phyloP scores from a whole-genome alignment of 768 basidiomycete genomes.

The Mycena pura region DNA sequence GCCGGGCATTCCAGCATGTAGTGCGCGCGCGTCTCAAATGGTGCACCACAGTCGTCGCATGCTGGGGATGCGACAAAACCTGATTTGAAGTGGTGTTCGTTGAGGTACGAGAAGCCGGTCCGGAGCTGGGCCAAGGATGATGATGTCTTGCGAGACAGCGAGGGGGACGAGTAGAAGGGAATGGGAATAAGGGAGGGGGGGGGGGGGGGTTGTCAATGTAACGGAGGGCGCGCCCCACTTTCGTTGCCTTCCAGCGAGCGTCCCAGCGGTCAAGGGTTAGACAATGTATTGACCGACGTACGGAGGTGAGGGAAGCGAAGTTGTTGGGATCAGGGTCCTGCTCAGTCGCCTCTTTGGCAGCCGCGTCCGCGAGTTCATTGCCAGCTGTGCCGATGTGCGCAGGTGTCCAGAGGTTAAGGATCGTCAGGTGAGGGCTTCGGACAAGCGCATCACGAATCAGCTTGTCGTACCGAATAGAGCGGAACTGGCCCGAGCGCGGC shows the following conservation, averaged over 20 bases:
- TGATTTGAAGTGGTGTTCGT: neutral
- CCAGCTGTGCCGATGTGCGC: constrained; percentile 4
- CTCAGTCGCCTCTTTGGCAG: neutral
- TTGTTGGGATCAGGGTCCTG: neutral
- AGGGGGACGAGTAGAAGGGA: neutral
- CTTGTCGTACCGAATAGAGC: neutral
- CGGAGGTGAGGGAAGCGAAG: neutral
- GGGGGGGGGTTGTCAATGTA: neutral
- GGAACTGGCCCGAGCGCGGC: constrained; percentile 5
- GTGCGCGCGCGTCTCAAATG: neutral
- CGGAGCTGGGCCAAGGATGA: neutral
- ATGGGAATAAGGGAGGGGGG: neutral
- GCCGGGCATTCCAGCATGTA: neutral
- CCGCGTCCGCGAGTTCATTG: constrained; percentile 3
- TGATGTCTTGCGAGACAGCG: neutral
- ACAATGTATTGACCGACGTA: too few relatives aligned
- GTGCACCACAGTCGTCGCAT: neutral
- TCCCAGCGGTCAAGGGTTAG: too few relatives aligned
- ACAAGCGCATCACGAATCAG: neutral
- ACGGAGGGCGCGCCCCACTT: neutral
- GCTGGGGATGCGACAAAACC: neutral
- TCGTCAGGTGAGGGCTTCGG: neutral
- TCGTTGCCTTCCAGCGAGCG: neutral
- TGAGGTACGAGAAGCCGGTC: neutral
- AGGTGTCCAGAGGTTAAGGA: constrained; percentile 6